These are phyloP conservation scores for Paecilomyces formosus DNA, from an alignment of 2,329 filamentous ascomycete genomes.

Conservation along the genomic window DNA sequence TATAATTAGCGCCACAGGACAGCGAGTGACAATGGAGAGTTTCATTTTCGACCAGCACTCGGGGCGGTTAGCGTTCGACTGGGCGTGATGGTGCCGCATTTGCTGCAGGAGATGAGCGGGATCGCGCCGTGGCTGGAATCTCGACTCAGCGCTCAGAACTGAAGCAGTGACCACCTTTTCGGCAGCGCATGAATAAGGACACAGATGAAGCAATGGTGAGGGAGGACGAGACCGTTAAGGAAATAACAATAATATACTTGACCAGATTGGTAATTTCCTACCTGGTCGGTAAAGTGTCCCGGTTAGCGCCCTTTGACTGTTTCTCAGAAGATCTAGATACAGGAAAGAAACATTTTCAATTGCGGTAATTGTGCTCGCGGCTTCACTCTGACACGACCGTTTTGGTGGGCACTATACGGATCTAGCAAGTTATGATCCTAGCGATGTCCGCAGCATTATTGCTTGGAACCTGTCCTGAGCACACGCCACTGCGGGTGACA, in stretches of 20 bases:
- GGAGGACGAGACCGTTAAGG: neutral
- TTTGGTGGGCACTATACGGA: neutral
- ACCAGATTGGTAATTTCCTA: neutral
- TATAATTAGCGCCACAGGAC: constrained; percentile 1
- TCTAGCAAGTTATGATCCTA: neutral
- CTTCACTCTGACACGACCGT: neutral
- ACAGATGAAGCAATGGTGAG: neutral
- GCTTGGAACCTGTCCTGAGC: neutral
- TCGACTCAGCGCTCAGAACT: neutral
- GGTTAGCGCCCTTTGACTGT: neutral
- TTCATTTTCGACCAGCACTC: neutral
- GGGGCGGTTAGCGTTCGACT: neutral
- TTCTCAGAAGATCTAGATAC: neutral
- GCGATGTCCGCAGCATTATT: neutral
- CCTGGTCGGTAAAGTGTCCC: neutral
- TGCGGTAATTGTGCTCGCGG: neutral
- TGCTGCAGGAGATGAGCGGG: neutral
- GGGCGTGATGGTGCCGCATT: neutral
- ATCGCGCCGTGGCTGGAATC: neutral
- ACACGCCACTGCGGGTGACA: neutral
- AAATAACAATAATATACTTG: neutral
- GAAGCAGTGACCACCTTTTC: neutral
- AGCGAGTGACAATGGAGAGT: constrained; percentile 5
- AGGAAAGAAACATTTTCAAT: neutral
- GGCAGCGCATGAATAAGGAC: neutral